phyloP scores from a whole-genome alignment of 73 alveolate genomes.

The Loxodes magnus region DNA sequence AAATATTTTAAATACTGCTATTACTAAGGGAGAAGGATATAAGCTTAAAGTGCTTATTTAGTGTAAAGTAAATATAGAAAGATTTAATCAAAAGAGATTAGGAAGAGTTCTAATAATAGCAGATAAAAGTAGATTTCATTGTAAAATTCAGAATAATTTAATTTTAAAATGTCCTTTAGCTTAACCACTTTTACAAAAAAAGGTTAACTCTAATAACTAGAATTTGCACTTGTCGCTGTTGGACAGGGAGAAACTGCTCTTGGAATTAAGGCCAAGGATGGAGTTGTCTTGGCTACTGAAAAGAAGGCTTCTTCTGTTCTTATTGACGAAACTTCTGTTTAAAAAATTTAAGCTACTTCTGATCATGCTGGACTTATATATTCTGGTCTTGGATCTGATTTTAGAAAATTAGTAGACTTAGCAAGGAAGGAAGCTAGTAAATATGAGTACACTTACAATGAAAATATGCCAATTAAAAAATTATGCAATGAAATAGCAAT shows the following conservation, averaged over 20 bases:
- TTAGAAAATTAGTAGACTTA: slow-evolving; percentile 56
- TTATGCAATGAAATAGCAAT: slow-evolving; percentile 70
- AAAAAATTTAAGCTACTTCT: slow-evolving; percentile 49
- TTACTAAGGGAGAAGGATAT: too few relatives aligned
- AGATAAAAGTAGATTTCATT: too few relatives aligned
- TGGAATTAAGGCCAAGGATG: slow-evolving; percentile 77
- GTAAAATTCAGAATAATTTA: too few relatives aligned
- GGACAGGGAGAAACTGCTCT: slow-evolving; percentile 77
- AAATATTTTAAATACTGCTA: too few relatives aligned
- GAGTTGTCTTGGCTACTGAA: slow-evolving; percentile 87
- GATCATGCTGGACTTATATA: slow-evolving; percentile 72
- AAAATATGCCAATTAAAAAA: slow-evolving; percentile 63
- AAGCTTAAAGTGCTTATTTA: too few relatives aligned
- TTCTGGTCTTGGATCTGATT: slow-evolving; percentile 88
- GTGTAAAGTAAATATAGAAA: too few relatives aligned
- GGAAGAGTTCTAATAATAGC: too few relatives aligned
- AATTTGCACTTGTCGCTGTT: slow-evolving; percentile 86
- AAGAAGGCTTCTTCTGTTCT: slow-evolving; percentile 72
- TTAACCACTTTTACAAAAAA: slow-evolving; percentile 75
- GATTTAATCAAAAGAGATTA: too few relatives aligned
- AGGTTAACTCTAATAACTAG: slow-evolving; percentile 73
- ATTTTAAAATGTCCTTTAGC: too few relatives aligned
- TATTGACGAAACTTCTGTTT: slow-evolving; percentile 70
- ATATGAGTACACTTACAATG: slow-evolving; percentile 62
- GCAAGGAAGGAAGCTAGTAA: slow-evolving; percentile 74